Percentiles rank a stretch among this genome's conserved stretches.
Conservation (phyloP, 2,329 filamentous ascomycete species). For the Aureobasidium sp. region DNA sequence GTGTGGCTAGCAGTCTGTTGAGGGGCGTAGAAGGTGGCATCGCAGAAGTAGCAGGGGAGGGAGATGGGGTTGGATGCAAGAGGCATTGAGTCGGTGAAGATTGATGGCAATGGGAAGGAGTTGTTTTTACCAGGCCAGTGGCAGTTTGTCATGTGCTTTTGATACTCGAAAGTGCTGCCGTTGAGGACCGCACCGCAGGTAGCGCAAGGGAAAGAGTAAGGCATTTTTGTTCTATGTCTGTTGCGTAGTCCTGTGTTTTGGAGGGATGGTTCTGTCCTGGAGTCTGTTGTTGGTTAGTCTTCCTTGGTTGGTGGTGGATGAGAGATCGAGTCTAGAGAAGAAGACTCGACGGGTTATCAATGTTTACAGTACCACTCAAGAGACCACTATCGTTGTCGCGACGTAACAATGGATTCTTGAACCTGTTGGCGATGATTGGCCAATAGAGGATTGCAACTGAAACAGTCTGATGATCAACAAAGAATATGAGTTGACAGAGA, state of each 20-base stretch:
- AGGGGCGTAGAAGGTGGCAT: background rate
- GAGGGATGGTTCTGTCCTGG: background rate
- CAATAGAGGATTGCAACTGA: background rate
- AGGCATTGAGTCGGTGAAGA: too few species aligned
- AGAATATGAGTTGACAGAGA: background rate
- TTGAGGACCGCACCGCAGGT: too few species aligned
- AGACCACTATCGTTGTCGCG: background rate
- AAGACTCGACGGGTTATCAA: background rate
- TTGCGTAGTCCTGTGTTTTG: background rate
- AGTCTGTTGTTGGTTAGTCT: background rate
- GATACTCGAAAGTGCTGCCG: too few species aligned
- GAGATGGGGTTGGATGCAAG: too few species aligned
- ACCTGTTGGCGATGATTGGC: background rate
- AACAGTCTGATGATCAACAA: background rate
- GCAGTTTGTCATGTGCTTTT: too few species aligned
- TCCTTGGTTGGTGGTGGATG: background rate
- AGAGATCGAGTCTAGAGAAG: background rate
- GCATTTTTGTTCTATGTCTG: background rate
- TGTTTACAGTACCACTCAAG: background rate
- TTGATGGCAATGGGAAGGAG: too few species aligned
- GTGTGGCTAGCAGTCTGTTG: background rate
- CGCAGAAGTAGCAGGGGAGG: background rate
- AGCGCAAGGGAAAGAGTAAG: too few species aligned
- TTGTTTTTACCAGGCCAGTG: too few species aligned
- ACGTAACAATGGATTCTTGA: background rate